Evolutionary conservation across 2,329 filamentous ascomycete genomes (phyloP).

Genomic region (Dryadomyces sulphureus): DNA sequence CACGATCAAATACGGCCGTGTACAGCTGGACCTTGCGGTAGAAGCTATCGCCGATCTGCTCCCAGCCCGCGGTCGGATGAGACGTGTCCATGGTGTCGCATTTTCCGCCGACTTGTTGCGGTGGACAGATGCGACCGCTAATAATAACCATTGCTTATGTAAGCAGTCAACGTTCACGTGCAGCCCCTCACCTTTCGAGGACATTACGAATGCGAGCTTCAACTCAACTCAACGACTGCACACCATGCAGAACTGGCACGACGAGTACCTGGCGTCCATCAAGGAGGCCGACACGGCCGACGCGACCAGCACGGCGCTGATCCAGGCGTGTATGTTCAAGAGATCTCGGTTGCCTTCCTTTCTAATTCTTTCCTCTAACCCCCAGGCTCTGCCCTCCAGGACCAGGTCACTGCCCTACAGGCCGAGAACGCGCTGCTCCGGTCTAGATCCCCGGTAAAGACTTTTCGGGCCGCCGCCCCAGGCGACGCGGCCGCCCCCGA

Average conservation of each 20-base stretch:
- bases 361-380: too few species aligned
- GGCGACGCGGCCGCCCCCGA: neutral
- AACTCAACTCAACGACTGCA: neutral
- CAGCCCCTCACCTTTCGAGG: too few species aligned
- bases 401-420: conserved; percentile 50
- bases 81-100: conserved; percentile 34
- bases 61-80: conserved; percentile 77
- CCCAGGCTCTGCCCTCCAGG: conserved; percentile 48
- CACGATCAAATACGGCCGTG: conserved; percentile 81
- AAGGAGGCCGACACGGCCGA: conserved; percentile 55
- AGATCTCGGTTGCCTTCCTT: too few species aligned
- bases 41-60: conserved; percentile 81
- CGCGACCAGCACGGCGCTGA: conserved; percentile 47
- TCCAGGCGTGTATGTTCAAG: conserved; percentile 65
- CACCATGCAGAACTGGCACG: conserved; percentile 54
- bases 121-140: neutral
- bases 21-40: conserved; percentile 93
- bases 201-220: too few species aligned
- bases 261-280: conserved; percentile 66
- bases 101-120: conserved; percentile 4
- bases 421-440: conserved; percentile 30
- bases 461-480: neutral
- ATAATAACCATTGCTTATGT: neutral
- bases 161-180: too few species aligned
- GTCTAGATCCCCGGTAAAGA: conserved; percentile 1